phyloP scores from a whole-genome alignment of 129 eudicot genomes.

The Silybum marianum region DNA sequence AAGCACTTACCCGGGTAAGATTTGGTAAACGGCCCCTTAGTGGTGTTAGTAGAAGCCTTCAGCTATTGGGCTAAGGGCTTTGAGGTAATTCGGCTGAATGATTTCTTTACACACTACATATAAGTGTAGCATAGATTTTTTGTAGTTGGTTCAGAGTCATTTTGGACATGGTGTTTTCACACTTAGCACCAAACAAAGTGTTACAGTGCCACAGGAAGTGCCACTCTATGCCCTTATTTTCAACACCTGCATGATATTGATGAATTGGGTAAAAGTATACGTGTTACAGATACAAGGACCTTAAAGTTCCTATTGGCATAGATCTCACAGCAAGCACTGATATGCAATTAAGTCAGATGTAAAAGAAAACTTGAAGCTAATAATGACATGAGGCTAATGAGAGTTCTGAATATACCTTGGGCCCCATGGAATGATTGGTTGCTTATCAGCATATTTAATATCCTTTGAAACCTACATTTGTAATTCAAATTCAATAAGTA shows the following conservation, averaged over 20 bases:
- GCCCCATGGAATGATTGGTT: conserved; percentile 93
- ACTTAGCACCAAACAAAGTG: background rate
- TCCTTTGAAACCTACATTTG: conserved; percentile 86
- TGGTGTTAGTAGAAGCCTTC: background rate
- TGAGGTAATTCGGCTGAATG: background rate
- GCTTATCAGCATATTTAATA: conserved; percentile 91
- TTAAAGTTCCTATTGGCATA: background rate
- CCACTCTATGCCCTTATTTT: background rate
- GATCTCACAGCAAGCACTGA: background rate
- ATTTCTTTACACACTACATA: background rate
- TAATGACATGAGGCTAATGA: conserved; percentile 2
- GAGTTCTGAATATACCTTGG: conserved; percentile 62
- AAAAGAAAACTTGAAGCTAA: conserved; percentile 13
- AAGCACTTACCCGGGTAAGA: too few relatives aligned
- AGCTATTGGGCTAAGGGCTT: background rate
- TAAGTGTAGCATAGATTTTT: background rate
- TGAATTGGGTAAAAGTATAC: background rate
- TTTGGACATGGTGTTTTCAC: background rate
- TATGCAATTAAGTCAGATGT: conserved; percentile 1
- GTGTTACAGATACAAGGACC: background rate
- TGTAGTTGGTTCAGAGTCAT: background rate
- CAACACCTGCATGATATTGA: background rate
- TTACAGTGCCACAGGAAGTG: background rate
- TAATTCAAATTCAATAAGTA: conserved; percentile 20
- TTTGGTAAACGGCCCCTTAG: too few relatives aligned